These are phyloP conservation scores for Stentor coeruleus DNA, from an alignment of 73 alveolate genomes.

Conservation along the genomic window DNA sequence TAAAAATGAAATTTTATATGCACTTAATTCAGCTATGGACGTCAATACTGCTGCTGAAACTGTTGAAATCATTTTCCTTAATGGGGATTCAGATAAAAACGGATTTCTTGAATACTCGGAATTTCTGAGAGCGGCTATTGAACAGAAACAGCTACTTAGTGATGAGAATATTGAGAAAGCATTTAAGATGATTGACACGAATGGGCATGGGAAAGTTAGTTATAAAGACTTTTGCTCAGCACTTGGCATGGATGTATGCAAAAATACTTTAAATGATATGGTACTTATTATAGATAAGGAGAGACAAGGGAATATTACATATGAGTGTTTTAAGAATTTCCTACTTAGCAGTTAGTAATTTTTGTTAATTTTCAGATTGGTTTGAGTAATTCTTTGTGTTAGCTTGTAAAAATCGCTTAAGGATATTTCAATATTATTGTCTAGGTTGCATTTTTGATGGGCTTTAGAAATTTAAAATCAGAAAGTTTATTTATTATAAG, in stretches of 20 bases:
- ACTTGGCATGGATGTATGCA: neutral
- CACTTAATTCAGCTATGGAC: neutral
- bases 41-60: slow-evolving; percentile 35
- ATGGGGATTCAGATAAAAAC: slow-evolving; percentile 42
- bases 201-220: slow-evolving; percentile 43
- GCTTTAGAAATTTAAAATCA: neutral
- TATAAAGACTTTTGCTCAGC: slow-evolving; percentile 27
- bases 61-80: slow-evolving; percentile 39
- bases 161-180: slow-evolving; percentile 39
- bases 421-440: neutral
- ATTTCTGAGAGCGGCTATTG: slow-evolving; percentile 42
- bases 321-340: neutral
- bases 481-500: neutral
- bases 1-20: slow-evolving; percentile 44
- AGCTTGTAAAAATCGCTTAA: neutral
- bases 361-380: too few species aligned
- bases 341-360: too few species aligned
- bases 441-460: neutral
- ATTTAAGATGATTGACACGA: slow-evolving; percentile 34
- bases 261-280: neutral
- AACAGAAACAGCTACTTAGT: slow-evolving; percentile 31
- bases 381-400: too few species aligned
- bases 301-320: neutral
- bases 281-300: neutral
- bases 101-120: slow-evolving; percentile 53